Base-by-base conservation (phyloP, 208 protist species). In the Acanthamoeba divionensis region DNA sequence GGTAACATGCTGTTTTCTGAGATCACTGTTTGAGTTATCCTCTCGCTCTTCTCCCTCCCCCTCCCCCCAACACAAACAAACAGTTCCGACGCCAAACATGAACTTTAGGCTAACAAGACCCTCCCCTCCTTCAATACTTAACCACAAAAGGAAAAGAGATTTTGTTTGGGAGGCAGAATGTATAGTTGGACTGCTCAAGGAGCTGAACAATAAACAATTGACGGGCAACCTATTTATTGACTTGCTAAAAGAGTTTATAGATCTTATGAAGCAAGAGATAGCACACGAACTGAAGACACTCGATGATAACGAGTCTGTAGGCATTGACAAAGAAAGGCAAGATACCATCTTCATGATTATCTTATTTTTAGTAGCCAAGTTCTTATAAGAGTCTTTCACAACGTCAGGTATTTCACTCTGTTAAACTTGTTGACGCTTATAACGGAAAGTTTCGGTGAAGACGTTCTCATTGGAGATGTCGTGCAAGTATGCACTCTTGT, bases 201-300 rank as follows among this genome's bases (percentile, higher is more conserved):
- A 77, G 41, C 31, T 77, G 41, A 47, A 47, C 4, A 77, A 77
- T 47, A 47, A 77, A 26, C 67, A 77, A 47, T 33, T 77, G 67
- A 77, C 54, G 67, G 67, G 67, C 67, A 77, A 77, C 38, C 41
- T 77, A 21, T 77, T 77, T 12, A 47, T 77, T 29, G 67, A 77
- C 18, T 47, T 77, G 13, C 67, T 77, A 38, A 47, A 77, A 47
- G 41, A 38, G 3, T 77, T 77, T 50, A 29, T 77, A 2, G 67
- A 77, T 12, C 24, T 77, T 21, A n/a, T 38, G n/a, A 2, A 47
- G 67, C 31, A 4, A 2, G 67, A 77, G 26, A 47, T 77, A 1
- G 38, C 15, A 31, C 63, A 38, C 63, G 63, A 71, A 38, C 3
- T 38, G 21, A 12, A 31, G 1, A 13, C 63, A 12, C 29, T 21